phyloP scores from a whole-genome alignment of 441 rosid species.

The California macrophylla region DNA sequence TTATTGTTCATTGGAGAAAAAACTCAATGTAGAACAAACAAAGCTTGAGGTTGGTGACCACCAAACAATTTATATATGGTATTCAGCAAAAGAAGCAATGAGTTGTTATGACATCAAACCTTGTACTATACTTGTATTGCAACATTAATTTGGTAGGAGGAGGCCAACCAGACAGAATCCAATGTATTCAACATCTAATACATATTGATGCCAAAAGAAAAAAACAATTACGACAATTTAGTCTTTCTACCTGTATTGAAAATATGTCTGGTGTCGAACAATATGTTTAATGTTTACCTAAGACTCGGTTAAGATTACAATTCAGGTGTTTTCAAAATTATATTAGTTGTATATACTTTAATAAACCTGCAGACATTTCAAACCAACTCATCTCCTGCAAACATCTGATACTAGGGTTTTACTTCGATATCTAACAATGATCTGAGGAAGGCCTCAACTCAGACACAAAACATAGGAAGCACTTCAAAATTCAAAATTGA shows the following conservation, averaged over 20 bases:
- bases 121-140: background rate
- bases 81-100: background rate
- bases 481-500: background rate
- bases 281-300: background rate
- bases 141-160: background rate
- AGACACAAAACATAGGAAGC: background rate
- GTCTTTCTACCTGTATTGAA: no score
- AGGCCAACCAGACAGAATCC: background rate
- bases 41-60: background rate
- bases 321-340: background rate
- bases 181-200: background rate
- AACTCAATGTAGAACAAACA: background rate
- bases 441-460: no score
- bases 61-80: constrained; percentile 1
- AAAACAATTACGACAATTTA: no score
- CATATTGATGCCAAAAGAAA: no score
- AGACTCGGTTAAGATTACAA: background rate
- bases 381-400: no score
- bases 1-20: no score
- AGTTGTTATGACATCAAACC: background rate
- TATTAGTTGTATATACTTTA: no score
- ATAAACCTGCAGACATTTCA: no score
- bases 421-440: no score
- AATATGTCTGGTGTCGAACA: background rate
- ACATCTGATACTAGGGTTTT: no score